phyloP scores from a whole-genome alignment of 2,329 filamentous ascomycete species.

The Colletotrichum scovillei region DNA sequence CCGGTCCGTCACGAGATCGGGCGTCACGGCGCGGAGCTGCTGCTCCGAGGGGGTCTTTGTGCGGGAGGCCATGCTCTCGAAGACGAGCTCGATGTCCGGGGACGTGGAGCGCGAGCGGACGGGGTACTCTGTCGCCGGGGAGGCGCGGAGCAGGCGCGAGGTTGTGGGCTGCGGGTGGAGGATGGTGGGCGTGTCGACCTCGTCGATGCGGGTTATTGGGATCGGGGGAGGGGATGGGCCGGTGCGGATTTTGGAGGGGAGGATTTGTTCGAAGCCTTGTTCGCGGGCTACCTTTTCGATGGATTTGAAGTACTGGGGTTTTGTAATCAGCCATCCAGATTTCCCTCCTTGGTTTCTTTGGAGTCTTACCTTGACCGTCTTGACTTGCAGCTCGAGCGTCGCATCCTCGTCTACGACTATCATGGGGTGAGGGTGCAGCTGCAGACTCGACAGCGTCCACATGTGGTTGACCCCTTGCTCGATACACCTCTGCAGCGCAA shows the following conservation, averaged over 20 bases:
- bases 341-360: neutral
- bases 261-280: constrained; percentile 68
- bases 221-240: constrained; percentile 51
- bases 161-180: constrained; percentile 66
- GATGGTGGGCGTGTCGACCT: constrained; percentile 58
- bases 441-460: constrained; percentile 87
- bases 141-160: constrained; percentile 64
- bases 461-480: constrained; percentile 89
- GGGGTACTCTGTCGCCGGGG: constrained; percentile 66
- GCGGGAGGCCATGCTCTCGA: constrained; percentile 30
- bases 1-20: constrained; percentile 69
- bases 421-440: constrained; percentile 84
- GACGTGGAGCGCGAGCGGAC: constrained; percentile 60
- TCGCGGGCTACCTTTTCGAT: constrained; percentile 73
- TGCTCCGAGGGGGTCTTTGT: constrained; percentile 53
- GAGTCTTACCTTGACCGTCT: constrained; percentile 71
- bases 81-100: constrained; percentile 33
- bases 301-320: constrained; percentile 73
- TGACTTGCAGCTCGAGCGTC: constrained; percentile 77
- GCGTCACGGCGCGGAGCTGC: constrained; percentile 54
- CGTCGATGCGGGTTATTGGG: constrained; percentile 54
- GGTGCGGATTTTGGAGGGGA: constrained; percentile 67
- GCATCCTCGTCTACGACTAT: constrained; percentile 87
- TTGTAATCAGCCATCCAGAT: neutral
- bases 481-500: constrained; percentile 82